These are phyloP conservation scores for Microbotryum scabiosae DNA, from an alignment of 1,284 basidiomycete genomes.

Conservation along the genomic window DNA sequence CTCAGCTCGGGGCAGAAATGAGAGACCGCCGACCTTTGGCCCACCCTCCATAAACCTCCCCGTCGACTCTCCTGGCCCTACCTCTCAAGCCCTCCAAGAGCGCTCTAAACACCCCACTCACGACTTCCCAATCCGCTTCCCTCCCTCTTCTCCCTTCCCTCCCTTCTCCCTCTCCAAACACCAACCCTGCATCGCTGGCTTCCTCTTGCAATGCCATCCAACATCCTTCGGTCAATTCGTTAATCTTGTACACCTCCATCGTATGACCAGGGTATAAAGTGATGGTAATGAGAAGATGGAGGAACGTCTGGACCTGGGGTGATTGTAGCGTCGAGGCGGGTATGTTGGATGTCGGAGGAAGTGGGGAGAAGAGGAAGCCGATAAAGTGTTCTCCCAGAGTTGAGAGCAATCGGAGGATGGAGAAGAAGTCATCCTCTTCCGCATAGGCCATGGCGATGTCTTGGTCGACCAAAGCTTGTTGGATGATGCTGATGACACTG, in stretches of 20 bases:
- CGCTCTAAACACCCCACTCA: slow-evolving; percentile 30
- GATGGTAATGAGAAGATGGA: slow-evolving; percentile 31
- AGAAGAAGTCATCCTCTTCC: slow-evolving; percentile 20
- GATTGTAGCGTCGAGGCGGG: slow-evolving; percentile 6
- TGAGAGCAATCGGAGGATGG: slow-evolving; percentile 18
- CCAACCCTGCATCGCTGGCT: slow-evolving; percentile 31
- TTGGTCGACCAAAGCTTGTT: neutral
- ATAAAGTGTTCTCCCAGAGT: slow-evolving; percentile 25
- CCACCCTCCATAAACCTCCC: slow-evolving; percentile 19
- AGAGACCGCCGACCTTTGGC: slow-evolving; percentile 25
- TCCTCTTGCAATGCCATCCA: slow-evolving; percentile 36
- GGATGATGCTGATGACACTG: neutral
- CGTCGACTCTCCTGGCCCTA: slow-evolving; percentile 27
- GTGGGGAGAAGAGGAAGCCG: slow-evolving; percentile 19
- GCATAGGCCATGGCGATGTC: slow-evolving; percentile 1
- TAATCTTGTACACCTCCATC: slow-evolving; percentile 30
- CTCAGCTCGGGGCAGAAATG: neutral
- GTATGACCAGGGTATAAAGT: slow-evolving; percentile 32
- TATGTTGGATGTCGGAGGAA: neutral
- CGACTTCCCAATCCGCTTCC: slow-evolving; percentile 29
- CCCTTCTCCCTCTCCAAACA: slow-evolving; percentile 20
- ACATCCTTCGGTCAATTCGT: slow-evolving; percentile 24
- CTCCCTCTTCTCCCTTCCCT: slow-evolving; percentile 20
- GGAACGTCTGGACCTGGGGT: slow-evolving; percentile 17
- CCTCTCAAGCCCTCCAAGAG: slow-evolving; percentile 23